A percentile compares a stretch with the other conserved stretches of the same genome.
Conservation (phyloP, 345 rosid genomes). For the Eutrema yunnanense region DNA sequence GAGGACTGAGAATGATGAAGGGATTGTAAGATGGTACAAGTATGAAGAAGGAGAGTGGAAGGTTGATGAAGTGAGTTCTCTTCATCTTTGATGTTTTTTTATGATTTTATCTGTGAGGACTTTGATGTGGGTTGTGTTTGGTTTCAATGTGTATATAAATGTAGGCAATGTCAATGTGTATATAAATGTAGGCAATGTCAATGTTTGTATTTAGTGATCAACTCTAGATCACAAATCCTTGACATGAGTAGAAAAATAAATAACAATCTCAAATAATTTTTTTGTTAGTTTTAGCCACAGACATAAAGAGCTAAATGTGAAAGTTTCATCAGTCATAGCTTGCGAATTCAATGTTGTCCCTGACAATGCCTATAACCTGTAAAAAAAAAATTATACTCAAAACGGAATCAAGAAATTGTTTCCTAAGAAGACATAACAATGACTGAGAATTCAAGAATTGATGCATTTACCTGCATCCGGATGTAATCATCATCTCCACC, state of each 20-base stretch:
- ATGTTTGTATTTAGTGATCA: conserved; percentile 15
- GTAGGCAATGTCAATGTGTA: conserved; percentile 23
- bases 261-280: neutral
- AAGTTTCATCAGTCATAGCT: too few species aligned
- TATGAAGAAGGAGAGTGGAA: conserved; percentile 86
- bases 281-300: neutral
- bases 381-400: neutral
- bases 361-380: conserved; percentile 92
- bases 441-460: neutral
- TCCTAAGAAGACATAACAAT: neutral
- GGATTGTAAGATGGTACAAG: conserved; percentile 81
- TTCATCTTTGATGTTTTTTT: conserved; percentile 28
- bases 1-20: conserved; percentile 62
- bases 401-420: neutral
- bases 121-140: conserved; percentile 7
- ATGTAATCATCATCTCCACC: conserved; percentile 88
- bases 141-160: conserved; percentile 12
- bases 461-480: conserved; percentile 65
- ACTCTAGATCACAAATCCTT: conserved; percentile 12
- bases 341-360: conserved; percentile 73
- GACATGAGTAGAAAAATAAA: neutral
- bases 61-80: conserved; percentile 57
- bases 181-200: conserved; percentile 20
- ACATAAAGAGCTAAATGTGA: neutral
- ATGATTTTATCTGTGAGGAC: conserved; percentile 24